Conservation (phyloP, 1,284 basidiomycete species). For the Melampsora occidentalis region DNA sequence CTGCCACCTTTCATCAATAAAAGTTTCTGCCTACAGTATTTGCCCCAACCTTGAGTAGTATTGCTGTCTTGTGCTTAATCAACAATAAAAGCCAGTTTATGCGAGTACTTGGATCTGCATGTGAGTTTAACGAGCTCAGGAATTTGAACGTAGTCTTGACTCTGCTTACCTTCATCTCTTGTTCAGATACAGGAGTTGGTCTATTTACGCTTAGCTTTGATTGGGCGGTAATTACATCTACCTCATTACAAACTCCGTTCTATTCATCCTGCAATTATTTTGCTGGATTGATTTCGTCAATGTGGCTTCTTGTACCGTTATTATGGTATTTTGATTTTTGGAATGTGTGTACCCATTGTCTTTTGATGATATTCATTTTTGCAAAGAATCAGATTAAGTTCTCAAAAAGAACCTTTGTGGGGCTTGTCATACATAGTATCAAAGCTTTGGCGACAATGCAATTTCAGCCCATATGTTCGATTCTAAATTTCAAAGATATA, state of each 20-base stretch:
- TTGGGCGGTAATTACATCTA: conserved; percentile 53
- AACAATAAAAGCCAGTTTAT: conserved; percentile 50
- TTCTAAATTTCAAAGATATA: conserved; percentile 35
- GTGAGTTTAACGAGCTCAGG: background rate
- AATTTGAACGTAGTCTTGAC: background rate
- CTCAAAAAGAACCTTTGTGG: too few species aligned
- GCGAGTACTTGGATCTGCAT: conserved; percentile 52
- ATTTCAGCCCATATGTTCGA: conserved; percentile 27
- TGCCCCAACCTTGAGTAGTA: conserved; percentile 51
- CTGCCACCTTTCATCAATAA: conserved; percentile 33
- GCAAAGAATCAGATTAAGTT: too few species aligned
- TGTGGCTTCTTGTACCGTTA: conserved; percentile 37
- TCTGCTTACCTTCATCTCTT: background rate
- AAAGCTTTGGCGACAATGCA: conserved; percentile 39
- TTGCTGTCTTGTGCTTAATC: conserved; percentile 53
- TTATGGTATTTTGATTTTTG: conserved; percentile 35
- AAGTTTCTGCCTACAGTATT: conserved; percentile 52
- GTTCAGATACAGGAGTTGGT: conserved; percentile 44
- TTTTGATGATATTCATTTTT: background rate
- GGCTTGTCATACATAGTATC: conserved; percentile 14
- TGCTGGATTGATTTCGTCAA: conserved; percentile 32
- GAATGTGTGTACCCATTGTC: conserved; percentile 22
- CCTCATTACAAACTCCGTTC: conserved; percentile 40
- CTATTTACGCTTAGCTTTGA: conserved; percentile 53
- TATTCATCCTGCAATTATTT: conserved; percentile 41